A percentile compares a stretch with the other conserved stretches of the same genome.
Evolutionary conservation across 2,329 filamentous ascomycete genomes (phyloP).

Genomic region (Aspergillus niger): DNA sequence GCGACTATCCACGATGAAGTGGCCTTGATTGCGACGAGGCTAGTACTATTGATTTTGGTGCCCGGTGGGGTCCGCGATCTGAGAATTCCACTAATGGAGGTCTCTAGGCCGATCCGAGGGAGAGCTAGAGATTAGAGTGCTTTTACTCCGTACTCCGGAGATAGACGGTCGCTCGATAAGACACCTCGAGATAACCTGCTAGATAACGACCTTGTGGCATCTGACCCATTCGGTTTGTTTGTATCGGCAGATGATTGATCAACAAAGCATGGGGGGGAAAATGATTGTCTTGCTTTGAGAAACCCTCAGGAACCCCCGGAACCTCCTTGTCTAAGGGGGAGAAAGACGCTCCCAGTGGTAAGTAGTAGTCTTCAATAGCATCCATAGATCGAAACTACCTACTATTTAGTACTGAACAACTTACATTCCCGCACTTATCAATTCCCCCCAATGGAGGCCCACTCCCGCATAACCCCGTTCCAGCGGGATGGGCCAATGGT

Average conservation of each 20-base stretch:
- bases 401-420: too few relatives aligned
- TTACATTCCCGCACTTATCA: conserved; percentile 2
- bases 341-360: not conserved
- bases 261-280: too few relatives aligned
- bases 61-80: not conserved
- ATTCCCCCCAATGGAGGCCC: conserved; percentile 6
- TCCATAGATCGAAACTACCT: too few relatives aligned
- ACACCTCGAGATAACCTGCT: not conserved
- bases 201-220: too few relatives aligned
- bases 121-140: not conserved
- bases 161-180: not conserved
- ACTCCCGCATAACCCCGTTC: conserved; percentile 17
- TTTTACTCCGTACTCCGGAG: conserved; percentile 2
- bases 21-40: not conserved
- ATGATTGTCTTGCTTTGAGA: too few relatives aligned
- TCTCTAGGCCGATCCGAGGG: not conserved
- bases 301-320: too few relatives aligned
- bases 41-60: not conserved
- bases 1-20: not conserved
- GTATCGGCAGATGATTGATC: too few relatives aligned
- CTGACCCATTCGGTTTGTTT: too few relatives aligned
- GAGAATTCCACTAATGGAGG: not conserved
- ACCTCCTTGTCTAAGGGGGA: too few relatives aligned
- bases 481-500: conserved; percentile 22
- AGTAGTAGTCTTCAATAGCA: not conserved